Percentiles rank a stretch among this genome's conserved stretches.
These are phyloP conservation scores for Manihot esculenta DNA, from an alignment of 441 rosid species.

Conservation along the genomic window DNA sequence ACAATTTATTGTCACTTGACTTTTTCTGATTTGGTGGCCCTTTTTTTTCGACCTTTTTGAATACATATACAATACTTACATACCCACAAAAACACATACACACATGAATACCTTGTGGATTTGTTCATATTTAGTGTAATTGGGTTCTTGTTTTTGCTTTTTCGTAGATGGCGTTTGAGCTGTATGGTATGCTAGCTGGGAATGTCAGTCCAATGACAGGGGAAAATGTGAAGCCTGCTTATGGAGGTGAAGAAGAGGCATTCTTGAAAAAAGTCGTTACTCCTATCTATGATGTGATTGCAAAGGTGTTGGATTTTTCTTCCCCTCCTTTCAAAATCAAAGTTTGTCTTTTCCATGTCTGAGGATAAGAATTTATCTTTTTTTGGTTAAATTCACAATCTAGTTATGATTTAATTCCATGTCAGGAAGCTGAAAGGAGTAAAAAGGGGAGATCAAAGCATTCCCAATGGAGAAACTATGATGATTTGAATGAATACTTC, in stretches of 20 bases:
- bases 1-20: background rate
- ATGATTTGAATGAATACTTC: conserved; percentile 94
- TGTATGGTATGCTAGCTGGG: conserved; percentile 96
- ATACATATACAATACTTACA: too few relatives aligned
- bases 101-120: too few relatives aligned
- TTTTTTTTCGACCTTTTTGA: too few relatives aligned
- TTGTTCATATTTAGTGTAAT: conserved; percentile 5
- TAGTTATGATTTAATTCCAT: conserved; percentile 13
- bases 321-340: background rate
- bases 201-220: conserved; percentile 97
- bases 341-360: too few relatives aligned
- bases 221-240: conserved; percentile 91
- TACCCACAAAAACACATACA: too few relatives aligned
- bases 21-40: background rate
- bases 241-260: conserved; percentile 98
- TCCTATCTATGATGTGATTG: conserved; percentile 84
- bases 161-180: conserved; percentile 94
- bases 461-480: conserved; percentile 99
- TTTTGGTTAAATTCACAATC: conserved; percentile 13
- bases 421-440: conserved; percentile 87
- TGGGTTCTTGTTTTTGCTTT: conserved; percentile 18
- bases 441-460: conserved; percentile 88
- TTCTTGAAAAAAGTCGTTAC: conserved; percentile 87
- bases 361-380: background rate
- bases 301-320: conserved; percentile 42